A percentile compares a stretch with the other conserved stretches of the same genome.
Evolutionary conservation across 106 monocot species (phyloP).

Genomic region (Dactylorhiza incarnata): DNA sequence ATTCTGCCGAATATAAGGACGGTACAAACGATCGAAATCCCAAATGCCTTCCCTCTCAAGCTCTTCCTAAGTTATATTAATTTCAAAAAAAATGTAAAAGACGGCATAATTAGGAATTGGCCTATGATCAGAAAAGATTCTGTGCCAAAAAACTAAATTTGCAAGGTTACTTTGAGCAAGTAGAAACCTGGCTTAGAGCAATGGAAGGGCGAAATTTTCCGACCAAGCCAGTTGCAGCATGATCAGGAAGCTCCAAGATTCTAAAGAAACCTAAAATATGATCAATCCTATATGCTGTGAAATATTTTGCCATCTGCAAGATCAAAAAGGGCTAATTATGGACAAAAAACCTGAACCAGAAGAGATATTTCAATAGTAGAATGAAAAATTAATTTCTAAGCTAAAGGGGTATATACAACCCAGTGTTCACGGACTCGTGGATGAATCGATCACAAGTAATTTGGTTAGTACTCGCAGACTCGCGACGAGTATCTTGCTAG

Average conservation of each 20-base stretch:
- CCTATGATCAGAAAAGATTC: neutral
- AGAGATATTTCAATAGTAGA: neutral
- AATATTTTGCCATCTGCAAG: constrained; percentile 88
- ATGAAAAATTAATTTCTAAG: neutral
- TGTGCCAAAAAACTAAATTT: neutral
- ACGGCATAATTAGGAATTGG: neutral
- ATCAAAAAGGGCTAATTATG: constrained; percentile 1
- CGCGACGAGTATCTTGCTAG: no score
- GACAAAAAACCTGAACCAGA: neutral
- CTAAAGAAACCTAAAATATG: constrained; percentile 96
- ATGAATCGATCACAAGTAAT: no score
- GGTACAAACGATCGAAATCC: constrained; percentile 85
- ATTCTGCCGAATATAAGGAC: constrained; percentile 68
- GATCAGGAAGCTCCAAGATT: constrained; percentile 90
- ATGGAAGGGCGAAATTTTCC: constrained; percentile 89
- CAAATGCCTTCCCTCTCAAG: constrained; percentile 86
- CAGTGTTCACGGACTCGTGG: no score
- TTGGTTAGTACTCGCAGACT: no score
- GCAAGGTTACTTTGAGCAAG: neutral
- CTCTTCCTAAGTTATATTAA: constrained; percentile 52
- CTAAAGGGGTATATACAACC: neutral
- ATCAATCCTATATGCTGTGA: constrained; percentile 89
- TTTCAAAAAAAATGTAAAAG: neutral
- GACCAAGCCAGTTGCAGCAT: constrained; percentile 78
- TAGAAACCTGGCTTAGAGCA: constrained; percentile 68